Evolutionary conservation across 768 basidiomycete species (phyloP).

Genomic region (Butyriboletus loyo): DNA sequence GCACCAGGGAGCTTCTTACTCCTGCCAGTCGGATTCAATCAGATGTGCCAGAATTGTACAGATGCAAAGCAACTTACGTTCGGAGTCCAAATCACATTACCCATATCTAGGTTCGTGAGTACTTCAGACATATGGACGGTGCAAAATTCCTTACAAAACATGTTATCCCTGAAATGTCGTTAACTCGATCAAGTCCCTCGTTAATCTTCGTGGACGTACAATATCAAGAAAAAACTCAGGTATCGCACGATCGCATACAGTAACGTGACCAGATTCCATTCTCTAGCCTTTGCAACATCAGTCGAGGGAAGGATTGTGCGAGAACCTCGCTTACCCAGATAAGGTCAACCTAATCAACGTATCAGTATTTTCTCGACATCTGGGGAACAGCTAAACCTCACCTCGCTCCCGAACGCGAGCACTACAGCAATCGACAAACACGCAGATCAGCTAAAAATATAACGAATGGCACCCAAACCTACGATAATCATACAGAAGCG

Average conservation of each 20-base stretch:
- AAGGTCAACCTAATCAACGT: conserved; percentile 11
- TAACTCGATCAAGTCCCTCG: background rate
- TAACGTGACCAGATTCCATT: conserved; percentile 17
- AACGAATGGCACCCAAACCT: background rate
- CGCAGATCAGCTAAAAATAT: background rate
- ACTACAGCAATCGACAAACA: conserved; percentile 2
- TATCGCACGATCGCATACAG: conserved; percentile 21
- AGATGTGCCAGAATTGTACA: background rate
- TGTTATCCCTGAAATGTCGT: conserved; percentile 3
- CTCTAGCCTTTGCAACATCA: conserved; percentile 8
- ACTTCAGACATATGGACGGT: background rate
- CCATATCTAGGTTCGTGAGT: conserved; percentile 7
- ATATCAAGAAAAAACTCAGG: conserved; percentile 10
- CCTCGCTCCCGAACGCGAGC: conserved; percentile 11
- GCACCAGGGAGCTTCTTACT: conserved; percentile 3
- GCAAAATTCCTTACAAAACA: conserved; percentile 8
- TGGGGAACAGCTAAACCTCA: background rate
- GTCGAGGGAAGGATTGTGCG: background rate
- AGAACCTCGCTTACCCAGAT: conserved; percentile 13
- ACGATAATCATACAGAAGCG: conserved; percentile 17
- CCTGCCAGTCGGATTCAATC: conserved; percentile 1
- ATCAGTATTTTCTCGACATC: background rate
- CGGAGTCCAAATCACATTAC: conserved; percentile 4
- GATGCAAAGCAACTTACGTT: conserved; percentile 1
- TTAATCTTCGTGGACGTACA: conserved; percentile 1